Base-by-base conservation (phyloP, 495 filamentous ascomycete species). In the Penicillium dipodomyicola region DNA sequence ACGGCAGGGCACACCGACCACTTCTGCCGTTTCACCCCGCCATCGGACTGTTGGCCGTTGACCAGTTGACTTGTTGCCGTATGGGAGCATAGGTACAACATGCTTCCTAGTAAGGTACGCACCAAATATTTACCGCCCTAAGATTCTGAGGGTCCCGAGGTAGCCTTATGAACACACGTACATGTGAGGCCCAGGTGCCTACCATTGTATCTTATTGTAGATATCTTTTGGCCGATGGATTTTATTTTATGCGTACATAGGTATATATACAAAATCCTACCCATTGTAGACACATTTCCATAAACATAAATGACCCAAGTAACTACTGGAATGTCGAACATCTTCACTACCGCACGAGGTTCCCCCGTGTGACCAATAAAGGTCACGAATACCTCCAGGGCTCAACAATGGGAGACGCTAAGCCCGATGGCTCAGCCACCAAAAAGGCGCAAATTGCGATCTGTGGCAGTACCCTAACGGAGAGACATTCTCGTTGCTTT, bases 1-100 rank as follows among this genome's bases (percentile, higher is more conserved):
- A 43, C 69, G 69, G 69, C 22, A 53, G 51, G 52, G 45, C 47
- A 58, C 15, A 59, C 45, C 29, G 41, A 60, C 65, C 62, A 64
- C 14, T 42, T 60, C 32, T 59, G 66, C 66, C 33, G 37, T 63
- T 70, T 49, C 49, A 61, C 66, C 65, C 67, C 65, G 57, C 67
- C 60, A 57, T 50, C 15, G 1, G 9, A 39, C 15, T 37, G 33
- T 37, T 7, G 35, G n/a, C 15, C n/a, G 42, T 27, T 29, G 30
- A n/a, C 23, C 37, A 52, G 25, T 52, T 52, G 50, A 20, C 37
- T n/a, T 17, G 8, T n/a, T n/a, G n/a, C n/a, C n/a, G n/a, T n/a
- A n/a, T n/a, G n/a, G n/a, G n/a, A n/a, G n/a, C n/a, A n/a, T n/a
- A n/a, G n/a, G n/a, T n/a, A n/a, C n/a, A n/a, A n/a, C n/a, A n/a